A percentile compares a stretch with the other conserved stretches of the same genome.
These are phyloP conservation scores for Plasmodium adleri DNA, from an alignment of 169 alveolate species.

Conservation along the genomic window DNA sequence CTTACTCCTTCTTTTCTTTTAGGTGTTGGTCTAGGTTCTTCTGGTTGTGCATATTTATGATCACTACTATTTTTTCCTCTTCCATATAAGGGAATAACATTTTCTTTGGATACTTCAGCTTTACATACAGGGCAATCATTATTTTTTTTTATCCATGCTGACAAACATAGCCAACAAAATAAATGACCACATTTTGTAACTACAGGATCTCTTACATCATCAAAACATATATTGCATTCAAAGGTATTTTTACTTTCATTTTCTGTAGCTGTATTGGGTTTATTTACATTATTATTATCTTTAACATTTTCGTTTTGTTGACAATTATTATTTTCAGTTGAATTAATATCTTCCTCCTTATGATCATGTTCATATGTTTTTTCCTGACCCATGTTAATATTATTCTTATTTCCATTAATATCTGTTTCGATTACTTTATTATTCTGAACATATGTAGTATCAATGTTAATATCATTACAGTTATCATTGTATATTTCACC, in stretches of 20 bases:
- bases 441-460: background rate
- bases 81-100: constrained; percentile 94
- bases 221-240: constrained; percentile 98
- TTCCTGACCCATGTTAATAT: background rate
- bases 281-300: constrained; percentile 1
- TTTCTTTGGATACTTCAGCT: constrained; percentile 93
- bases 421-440: background rate
- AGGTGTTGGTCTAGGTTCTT: constrained; percentile 75
- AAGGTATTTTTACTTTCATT: constrained; percentile 82
- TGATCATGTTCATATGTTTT: background rate
- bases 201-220: constrained; percentile 97
- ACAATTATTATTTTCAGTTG: background rate
- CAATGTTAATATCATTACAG: background rate
- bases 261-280: constrained; percentile 19
- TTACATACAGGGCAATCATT: constrained; percentile 96
- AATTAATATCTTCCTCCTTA: background rate
- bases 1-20: constrained; percentile 61
- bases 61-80: constrained; percentile 85
- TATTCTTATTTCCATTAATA: background rate
- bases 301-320: constrained; percentile 3
- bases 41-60: constrained; percentile 81
- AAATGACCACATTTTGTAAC: constrained; percentile 98
- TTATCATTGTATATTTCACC: background rate
- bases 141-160: constrained; percentile 93
- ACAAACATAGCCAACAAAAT: constrained; percentile 96